These are phyloP conservation scores for Fusarium austroafricanum DNA, from an alignment of 2,329 filamentous ascomycete species.

Conservation along the genomic window DNA sequence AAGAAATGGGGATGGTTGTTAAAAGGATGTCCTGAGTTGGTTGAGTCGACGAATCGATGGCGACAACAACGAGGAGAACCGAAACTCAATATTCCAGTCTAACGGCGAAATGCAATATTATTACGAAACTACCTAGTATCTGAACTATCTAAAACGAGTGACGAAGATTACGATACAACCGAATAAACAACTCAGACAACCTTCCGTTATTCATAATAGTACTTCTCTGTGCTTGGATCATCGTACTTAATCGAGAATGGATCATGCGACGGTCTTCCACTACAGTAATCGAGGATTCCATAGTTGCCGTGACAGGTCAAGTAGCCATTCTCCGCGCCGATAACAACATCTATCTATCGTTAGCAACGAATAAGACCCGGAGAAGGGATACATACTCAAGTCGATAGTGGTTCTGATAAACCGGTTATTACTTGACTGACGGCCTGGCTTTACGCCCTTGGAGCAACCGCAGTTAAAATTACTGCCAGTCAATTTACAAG, in stretches of 20 bases:
- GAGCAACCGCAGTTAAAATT: conserved; percentile 28
- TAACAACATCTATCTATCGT: conserved; percentile 14
- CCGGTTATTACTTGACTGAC: background rate
- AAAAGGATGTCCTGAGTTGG: conserved; percentile 52
- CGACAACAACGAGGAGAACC: conserved; percentile 40
- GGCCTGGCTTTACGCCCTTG: background rate
- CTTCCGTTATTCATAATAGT: background rate
- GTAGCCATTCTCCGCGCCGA: conserved; percentile 26
- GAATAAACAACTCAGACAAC: background rate
- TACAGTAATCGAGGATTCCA: conserved; percentile 25
- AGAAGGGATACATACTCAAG: conserved; percentile 5
- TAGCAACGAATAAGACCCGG: background rate
- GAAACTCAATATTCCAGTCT: conserved; percentile 19
- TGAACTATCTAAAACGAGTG: conserved; percentile 4
- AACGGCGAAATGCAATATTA: background rate
- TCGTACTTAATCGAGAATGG: background rate
- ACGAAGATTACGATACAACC: background rate
- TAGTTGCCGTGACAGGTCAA: conserved; percentile 20
- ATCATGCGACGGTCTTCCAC: conserved; percentile 13
- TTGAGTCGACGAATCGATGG: conserved; percentile 54
- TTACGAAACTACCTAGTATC: background rate
- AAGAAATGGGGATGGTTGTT: conserved; percentile 59
- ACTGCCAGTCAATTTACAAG: conserved; percentile 11
- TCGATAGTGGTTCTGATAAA: conserved; percentile 11
- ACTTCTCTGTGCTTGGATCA: background rate